These are phyloP conservation scores for Harringtonia lauricola DNA, from an alignment of 2,329 filamentous ascomycete genomes.

Conservation along the genomic window DNA sequence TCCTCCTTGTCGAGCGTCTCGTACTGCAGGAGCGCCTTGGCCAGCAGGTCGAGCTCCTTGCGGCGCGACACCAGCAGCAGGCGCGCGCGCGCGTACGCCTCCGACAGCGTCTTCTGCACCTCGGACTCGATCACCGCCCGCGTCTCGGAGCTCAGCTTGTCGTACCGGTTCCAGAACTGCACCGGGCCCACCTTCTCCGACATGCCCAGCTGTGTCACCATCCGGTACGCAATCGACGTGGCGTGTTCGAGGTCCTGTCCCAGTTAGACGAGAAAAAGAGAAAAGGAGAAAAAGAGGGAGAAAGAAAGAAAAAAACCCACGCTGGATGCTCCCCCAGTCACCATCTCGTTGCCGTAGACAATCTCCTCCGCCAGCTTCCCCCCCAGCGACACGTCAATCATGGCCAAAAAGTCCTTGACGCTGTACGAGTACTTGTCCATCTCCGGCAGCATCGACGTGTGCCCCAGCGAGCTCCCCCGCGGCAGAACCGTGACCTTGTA, in stretches of 20 bases:
- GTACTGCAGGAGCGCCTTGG: conserved; percentile 84
- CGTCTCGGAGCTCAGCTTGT: conserved; percentile 73
- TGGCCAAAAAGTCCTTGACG: conserved; percentile 65
- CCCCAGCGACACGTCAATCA: conserved; percentile 62
- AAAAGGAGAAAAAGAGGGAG: neutral
- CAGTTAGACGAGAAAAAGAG: neutral
- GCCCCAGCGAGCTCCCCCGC: conserved; percentile 72
- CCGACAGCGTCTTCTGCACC: conserved; percentile 74
- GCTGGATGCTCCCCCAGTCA: conserved; percentile 76
- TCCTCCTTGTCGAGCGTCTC: conserved; percentile 85
- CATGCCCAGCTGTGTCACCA: conserved; percentile 88
- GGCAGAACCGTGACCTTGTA: conserved; percentile 98
- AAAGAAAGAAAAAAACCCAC: conserved; percentile 35
- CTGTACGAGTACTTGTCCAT: conserved; percentile 87
- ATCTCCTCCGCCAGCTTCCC: conserved; percentile 78
- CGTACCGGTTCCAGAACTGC: conserved; percentile 73
- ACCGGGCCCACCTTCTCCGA: conserved; percentile 80
- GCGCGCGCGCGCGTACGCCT: conserved; percentile 64
- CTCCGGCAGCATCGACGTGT: conserved; percentile 79
- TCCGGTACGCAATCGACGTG: conserved; percentile 70
- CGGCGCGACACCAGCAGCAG: conserved; percentile 63
- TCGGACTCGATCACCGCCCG: conserved; percentile 80
- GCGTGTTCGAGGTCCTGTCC: conserved; percentile 69
- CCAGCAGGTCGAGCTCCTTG: conserved; percentile 77
- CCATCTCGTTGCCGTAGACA: conserved; percentile 80